A percentile compares a stretch with the other conserved stretches of the same genome.
phyloP scores from a whole-genome alignment of 2,329 filamentous ascomycete species.

The Sporothrix inflata region DNA sequence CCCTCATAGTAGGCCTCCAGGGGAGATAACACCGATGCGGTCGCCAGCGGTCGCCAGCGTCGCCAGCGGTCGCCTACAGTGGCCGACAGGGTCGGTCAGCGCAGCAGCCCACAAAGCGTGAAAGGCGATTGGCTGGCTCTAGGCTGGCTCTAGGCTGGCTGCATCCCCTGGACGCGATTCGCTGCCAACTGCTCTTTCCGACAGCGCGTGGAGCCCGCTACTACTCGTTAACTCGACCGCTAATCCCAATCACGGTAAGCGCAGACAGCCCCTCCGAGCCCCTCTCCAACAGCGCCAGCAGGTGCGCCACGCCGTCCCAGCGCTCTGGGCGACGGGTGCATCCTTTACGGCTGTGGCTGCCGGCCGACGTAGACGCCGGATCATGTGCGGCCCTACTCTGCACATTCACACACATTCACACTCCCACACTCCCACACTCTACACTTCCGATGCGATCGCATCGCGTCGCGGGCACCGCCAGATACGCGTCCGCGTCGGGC shows the following conservation, averaged over 20 bases:
- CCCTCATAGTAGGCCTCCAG: too few species aligned
- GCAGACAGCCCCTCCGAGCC: background rate
- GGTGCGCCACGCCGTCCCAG: background rate
- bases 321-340: background rate
- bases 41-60: background rate
- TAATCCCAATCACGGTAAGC: background rate
- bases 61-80: too few species aligned
- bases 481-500: background rate
- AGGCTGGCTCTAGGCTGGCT: too few species aligned
- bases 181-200: background rate
- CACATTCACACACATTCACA: too few species aligned
- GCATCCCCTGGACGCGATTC: background rate
- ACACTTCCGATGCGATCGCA: background rate
- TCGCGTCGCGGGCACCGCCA: constrained; percentile 7
- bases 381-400: too few species aligned
- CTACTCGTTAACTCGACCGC: background rate
- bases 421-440: background rate
- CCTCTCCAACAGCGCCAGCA: too few species aligned
- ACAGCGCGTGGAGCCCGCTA: constrained; percentile 1
- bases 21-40: background rate
- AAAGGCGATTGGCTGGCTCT: background rate
- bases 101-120: background rate
- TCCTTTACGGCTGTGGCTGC: background rate
- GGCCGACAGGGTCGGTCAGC: background rate
- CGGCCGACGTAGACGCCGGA: background rate